Conservation (phyloP, 306 rosid species). For the Vachellia pachyceras region DNA sequence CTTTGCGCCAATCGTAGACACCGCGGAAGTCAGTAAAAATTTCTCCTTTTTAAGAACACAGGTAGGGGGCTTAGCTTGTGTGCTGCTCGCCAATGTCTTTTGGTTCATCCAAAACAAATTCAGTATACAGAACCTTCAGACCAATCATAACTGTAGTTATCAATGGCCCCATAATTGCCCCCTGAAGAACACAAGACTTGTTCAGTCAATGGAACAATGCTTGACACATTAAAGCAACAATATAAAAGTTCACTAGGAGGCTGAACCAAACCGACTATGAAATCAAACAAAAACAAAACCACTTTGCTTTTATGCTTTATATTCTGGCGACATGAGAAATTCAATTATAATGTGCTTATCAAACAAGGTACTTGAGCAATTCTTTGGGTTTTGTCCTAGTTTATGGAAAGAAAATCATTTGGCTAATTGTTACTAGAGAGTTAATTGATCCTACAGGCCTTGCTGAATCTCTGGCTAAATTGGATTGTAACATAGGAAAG, state of each 20-base stretch:
- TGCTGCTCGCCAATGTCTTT: conserved; percentile 42
- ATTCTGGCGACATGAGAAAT: not conserved
- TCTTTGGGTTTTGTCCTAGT: not conserved
- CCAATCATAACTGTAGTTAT: conserved; percentile 83
- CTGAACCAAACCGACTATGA: not conserved
- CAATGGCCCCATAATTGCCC: conserved; percentile 88
- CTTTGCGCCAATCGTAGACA: not conserved
- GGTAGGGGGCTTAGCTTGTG: conserved; percentile 24
- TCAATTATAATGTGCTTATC: not conserved
- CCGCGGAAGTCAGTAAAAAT: not conserved
- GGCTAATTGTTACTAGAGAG: not conserved
- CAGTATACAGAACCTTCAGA: conserved; percentile 72
- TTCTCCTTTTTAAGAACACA: conserved; percentile 2
- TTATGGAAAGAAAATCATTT: not conserved
- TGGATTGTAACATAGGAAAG: not conserved
- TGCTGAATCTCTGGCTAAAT: not conserved
- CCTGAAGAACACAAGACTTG: conserved; percentile 49
- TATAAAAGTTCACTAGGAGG: not conserved
- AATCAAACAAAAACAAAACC: not conserved
- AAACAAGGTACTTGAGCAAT: not conserved
- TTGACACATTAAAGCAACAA: not conserved
- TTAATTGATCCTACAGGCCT: not conserved
- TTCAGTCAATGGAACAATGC: conserved; percentile 22
- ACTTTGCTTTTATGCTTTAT: not conserved
- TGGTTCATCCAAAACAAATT: conserved; percentile 66